These are phyloP conservation scores for Candida sojae DNA, from an alignment of 1,139 yeast genomes.

Conservation along the genomic window DNA sequence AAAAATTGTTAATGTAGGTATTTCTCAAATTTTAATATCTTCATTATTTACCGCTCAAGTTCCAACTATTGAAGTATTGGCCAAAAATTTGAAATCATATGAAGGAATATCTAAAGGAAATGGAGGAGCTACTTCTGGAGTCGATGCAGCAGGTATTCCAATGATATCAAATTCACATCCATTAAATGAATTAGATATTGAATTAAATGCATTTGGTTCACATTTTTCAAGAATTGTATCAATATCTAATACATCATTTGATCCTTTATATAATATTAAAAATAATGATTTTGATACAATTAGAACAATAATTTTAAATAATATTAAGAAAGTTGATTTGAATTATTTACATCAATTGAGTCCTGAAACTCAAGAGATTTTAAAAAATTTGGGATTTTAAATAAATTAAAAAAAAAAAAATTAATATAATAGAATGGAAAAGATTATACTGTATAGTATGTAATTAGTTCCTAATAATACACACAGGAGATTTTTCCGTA, in stretches of 20 bases:
- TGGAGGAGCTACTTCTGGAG: constrained; percentile 13
- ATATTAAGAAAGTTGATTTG: constrained; percentile 33
- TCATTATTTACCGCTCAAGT: constrained; percentile 27
- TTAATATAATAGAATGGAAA: too few relatives aligned
- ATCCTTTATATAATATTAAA: constrained; percentile 58
- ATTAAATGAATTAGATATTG: constrained; percentile 58
- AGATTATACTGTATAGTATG: background rate
- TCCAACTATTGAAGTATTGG: constrained; percentile 53
- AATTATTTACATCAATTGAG: constrained; percentile 33
- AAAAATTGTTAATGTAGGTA: constrained; percentile 74
- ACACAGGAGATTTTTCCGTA: background rate
- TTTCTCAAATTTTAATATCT: constrained; percentile 49
- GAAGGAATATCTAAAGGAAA: constrained; percentile 34
- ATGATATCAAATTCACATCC: constrained; percentile 15
- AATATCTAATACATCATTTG: constrained; percentile 60
- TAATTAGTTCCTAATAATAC: background rate
- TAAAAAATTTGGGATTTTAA: constrained; percentile 17
- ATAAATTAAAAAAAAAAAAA: background rate
- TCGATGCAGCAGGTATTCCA: constrained; percentile 21
- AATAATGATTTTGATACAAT: constrained; percentile 38
- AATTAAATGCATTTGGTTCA: constrained; percentile 78
- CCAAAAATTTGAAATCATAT: constrained; percentile 45
- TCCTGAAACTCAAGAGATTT: constrained; percentile 20
- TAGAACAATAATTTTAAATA: constrained; percentile 29
- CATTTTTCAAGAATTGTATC: constrained; percentile 73